These are phyloP conservation scores for Nicotiana sylvestris DNA, from an alignment of 257 asterid genomes.

Conservation along the genomic window DNA sequence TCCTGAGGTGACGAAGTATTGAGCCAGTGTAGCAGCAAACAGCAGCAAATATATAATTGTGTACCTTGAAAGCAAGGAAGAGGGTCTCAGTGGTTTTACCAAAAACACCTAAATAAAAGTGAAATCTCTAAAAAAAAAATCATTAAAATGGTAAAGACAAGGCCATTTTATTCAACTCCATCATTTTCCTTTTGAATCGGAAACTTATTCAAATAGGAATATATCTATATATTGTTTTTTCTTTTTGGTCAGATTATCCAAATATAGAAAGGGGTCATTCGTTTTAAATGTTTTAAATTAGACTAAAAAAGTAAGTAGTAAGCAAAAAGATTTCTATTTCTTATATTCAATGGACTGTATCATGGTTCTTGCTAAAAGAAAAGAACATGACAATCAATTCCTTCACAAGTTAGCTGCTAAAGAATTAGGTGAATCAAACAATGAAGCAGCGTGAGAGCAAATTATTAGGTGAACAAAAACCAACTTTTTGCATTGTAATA, in stretches of 20 bases:
- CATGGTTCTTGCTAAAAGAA: background rate
- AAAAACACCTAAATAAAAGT: background rate
- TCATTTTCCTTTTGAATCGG: background rate
- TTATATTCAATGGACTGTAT: background rate
- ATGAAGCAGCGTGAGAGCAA: background rate
- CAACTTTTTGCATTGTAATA: background rate
- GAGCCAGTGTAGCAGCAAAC: conserved; percentile 71
- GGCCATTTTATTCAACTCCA: background rate
- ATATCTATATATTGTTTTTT: background rate
- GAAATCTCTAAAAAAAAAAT: background rate
- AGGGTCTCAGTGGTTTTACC: background rate
- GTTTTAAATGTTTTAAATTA: conserved; percentile 4
- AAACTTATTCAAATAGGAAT: background rate
- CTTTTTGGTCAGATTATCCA: background rate
- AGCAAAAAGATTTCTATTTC: background rate
- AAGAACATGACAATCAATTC: background rate
- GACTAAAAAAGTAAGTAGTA: background rate
- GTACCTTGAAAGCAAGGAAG: conserved; percentile 54
- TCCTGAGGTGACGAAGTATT: conserved; percentile 76
- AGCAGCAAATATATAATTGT: conserved; percentile 46
- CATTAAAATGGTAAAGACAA: background rate
- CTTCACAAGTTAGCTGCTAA: background rate
- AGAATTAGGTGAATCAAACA: background rate
- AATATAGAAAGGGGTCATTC: background rate
- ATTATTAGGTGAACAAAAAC: background rate